Evolutionary conservation across 208 protist genomes (phyloP).

Genomic region (Histomonas meleagridis): DNA sequence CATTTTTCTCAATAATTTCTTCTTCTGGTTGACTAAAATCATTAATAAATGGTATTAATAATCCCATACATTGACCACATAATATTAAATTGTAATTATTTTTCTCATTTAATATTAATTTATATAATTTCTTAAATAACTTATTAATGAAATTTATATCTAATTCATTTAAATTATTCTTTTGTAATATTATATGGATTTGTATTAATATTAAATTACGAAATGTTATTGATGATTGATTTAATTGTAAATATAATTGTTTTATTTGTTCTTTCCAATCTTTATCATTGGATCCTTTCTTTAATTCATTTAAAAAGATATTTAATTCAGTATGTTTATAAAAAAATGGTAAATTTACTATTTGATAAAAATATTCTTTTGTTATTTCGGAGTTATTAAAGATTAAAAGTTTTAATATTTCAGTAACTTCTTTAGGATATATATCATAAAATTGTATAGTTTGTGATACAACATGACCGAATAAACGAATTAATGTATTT

Average conservation of each 20-base stretch:
- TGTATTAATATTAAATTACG: neutral
- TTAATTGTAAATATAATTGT: neutral
- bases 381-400: neutral
- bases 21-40: neutral
- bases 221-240: neutral
- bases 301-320: neutral
- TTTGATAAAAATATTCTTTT: neutral
- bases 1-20: no score
- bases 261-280: no score
- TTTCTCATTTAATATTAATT: neutral
- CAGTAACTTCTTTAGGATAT: neutral
- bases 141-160: neutral
- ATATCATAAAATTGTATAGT: neutral
- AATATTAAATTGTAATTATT: neutral
- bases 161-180: neutral
- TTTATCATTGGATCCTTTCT: neutral
- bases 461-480: neutral
- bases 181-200: neutral
- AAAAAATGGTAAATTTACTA: conserved; percentile 4
- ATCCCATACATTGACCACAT: neutral
- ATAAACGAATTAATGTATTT: neutral
- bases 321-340: neutral
- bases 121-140: neutral
- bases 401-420: neutral
- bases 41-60: neutral